These are phyloP conservation scores for Bauhinia variegata DNA, from an alignment of 306 rosid species.

Conservation along the genomic window DNA sequence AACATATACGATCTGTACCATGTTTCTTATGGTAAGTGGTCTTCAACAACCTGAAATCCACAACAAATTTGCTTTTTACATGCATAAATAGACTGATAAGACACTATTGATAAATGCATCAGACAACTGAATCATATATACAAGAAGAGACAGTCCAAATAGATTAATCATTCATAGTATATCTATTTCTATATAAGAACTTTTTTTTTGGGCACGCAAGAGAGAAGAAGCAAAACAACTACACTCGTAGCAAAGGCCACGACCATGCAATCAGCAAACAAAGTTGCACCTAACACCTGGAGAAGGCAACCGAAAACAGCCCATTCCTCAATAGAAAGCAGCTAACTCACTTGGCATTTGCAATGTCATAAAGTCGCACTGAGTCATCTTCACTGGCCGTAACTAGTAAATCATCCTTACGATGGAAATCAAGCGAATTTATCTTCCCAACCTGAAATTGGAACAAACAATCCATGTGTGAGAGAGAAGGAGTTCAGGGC, in stretches of 20 bases:
- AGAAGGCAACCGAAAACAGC: too few relatives aligned
- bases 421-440: slow-evolving; percentile 84
- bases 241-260: too few relatives aligned
- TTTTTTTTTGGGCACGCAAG: too few relatives aligned
- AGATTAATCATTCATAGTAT: neutral
- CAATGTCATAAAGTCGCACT: slow-evolving; percentile 85
- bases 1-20: slow-evolving; percentile 87
- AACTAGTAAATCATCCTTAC: slow-evolving; percentile 86
- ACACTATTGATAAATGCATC: slow-evolving; percentile 14
- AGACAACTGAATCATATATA: slow-evolving; percentile 8
- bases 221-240: too few relatives aligned
- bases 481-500: neutral
- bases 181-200: slow-evolving; percentile 15
- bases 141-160: too few relatives aligned
- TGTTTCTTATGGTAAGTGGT: slow-evolving; percentile 95
- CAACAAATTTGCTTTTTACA: slow-evolving; percentile 28
- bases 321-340: neutral
- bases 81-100: slow-evolving; percentile 1
- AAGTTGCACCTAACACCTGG: too few relatives aligned
- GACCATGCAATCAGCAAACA: too few relatives aligned
- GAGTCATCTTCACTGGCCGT: slow-evolving; percentile 93
- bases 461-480: slow-evolving; percentile 3
- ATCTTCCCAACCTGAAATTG: slow-evolving; percentile 78
- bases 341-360: slow-evolving; percentile 79
- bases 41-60: slow-evolving; percentile 74